Conservation (phyloP, 2,329 filamentous ascomycete genomes). For the Westerdykella ornata region DNA sequence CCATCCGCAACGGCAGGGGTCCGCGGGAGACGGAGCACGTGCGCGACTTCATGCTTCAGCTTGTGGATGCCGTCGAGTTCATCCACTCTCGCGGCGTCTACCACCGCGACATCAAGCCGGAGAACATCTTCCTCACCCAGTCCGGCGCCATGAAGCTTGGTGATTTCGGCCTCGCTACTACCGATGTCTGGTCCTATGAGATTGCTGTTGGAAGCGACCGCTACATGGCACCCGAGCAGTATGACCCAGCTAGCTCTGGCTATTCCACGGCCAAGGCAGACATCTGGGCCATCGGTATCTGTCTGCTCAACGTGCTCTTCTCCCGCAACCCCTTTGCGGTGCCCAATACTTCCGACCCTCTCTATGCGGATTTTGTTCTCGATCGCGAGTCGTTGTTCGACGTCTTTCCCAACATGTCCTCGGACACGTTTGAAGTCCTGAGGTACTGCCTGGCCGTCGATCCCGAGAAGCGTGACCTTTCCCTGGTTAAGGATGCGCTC, state of each 20-base stretch:
- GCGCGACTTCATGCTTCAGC: conserved; percentile 91
- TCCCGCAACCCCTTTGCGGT: conserved; percentile 92
- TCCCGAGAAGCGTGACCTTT: conserved; percentile 77
- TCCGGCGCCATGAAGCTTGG: conserved; percentile 90
- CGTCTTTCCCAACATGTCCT: conserved; percentile 96
- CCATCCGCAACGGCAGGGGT: conserved; percentile 80
- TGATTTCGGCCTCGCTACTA: conserved; percentile 90
- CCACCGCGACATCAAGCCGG: conserved; percentile 97
- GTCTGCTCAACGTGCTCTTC: conserved; percentile 92
- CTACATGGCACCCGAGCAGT: conserved; percentile 99
- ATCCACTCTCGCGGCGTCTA: conserved; percentile 88
- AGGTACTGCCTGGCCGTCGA: conserved; percentile 86
- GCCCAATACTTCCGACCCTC: conserved; percentile 79
- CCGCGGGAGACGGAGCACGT: conserved; percentile 94
- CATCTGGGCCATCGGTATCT: conserved; percentile 95
- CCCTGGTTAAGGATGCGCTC: conserved; percentile 70
- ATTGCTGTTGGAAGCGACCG: conserved; percentile 93
- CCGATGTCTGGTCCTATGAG: conserved; percentile 84
- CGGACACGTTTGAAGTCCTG: conserved; percentile 94
- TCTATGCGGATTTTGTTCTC: conserved; percentile 87
- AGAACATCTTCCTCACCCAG: conserved; percentile 93
- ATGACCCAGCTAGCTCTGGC: conserved; percentile 76
- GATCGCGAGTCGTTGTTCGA: conserved; percentile 96
- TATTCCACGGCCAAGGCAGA: conserved; percentile 93
- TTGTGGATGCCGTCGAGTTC: conserved; percentile 81